Conservation (phyloP, 2,329 filamentous ascomycete species). For the Tolypocladium ovalisporum region DNA sequence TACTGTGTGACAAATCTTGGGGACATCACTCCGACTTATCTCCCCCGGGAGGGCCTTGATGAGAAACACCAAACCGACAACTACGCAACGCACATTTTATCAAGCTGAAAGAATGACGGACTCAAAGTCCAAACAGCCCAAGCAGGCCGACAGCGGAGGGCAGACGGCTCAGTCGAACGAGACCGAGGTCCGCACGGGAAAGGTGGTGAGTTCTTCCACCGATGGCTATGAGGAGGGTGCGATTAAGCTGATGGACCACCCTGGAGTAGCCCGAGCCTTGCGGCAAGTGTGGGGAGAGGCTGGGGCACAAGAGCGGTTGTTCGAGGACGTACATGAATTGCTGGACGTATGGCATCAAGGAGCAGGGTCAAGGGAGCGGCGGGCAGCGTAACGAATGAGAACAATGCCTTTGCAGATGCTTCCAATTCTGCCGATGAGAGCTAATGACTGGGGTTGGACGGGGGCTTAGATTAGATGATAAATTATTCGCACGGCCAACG, state of each 20-base stretch:
- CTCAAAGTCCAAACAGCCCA: not conserved
- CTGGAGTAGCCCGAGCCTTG: not conserved
- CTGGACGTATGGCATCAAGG: not conserved
- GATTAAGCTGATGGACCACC: not conserved
- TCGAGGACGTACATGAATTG: not conserved
- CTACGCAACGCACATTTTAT: not conserved
- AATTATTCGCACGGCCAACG: no score
- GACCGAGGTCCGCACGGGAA: not conserved
- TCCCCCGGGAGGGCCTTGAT: no score
- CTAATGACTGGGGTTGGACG: no score
- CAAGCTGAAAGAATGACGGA: not conserved
- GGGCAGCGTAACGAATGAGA: not conserved
- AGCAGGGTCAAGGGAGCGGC: not conserved
- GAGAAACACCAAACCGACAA: not conserved
- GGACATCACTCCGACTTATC: no score
- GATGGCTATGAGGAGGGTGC: not conserved
- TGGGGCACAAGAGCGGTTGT: not conserved
- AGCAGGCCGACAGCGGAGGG: not conserved
- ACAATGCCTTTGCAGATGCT: no score
- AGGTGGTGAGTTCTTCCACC: not conserved
- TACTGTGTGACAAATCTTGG: not conserved
- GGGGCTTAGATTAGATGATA: no score
- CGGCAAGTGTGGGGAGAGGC: not conserved
- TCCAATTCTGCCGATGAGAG: no score
- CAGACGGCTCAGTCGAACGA: not conserved